Percentiles rank a stretch among this genome's conserved stretches.
Conservation (phyloP, 1,139 yeast genomes). For the Kluyveromyces sp. region DNA sequence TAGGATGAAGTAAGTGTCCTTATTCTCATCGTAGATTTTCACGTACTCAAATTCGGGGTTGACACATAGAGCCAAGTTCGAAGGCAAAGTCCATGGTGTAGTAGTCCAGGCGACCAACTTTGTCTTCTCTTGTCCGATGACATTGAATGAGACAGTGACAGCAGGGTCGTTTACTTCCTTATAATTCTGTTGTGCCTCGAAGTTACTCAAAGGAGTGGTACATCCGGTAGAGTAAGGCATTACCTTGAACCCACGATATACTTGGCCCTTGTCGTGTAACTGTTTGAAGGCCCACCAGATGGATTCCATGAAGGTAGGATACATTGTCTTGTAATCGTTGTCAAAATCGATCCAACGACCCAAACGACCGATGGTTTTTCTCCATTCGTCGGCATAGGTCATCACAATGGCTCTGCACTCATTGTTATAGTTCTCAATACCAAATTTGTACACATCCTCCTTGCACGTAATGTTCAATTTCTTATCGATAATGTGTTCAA, state of each 20-base stretch:
- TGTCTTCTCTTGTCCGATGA: conserved; percentile 72
- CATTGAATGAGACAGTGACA: conserved; percentile 83
- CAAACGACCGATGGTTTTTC: conserved; percentile 80
- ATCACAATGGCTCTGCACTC: conserved; percentile 96
- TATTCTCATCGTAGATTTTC: conserved; percentile 84
- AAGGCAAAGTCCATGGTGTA: conserved; percentile 98
- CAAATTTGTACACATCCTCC: conserved; percentile 89
- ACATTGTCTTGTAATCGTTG: conserved; percentile 93
- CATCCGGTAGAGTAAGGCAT: conserved; percentile 99
- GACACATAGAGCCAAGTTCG: conserved; percentile 86
- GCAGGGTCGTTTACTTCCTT: conserved; percentile 98
- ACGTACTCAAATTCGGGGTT: conserved; percentile 87
- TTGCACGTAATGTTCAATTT: conserved; percentile 87
- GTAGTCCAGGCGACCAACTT: conserved; percentile 96
- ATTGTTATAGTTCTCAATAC: conserved; percentile 85
- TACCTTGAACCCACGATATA: conserved; percentile 90
- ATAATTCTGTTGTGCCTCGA: conserved; percentile 97
- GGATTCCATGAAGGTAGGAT: conserved; percentile 94
- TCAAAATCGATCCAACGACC: conserved; percentile 99
- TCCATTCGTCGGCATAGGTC: conserved; percentile 96
- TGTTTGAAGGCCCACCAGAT: conserved; percentile 98
- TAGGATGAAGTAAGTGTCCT: conserved; percentile 71
- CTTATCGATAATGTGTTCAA: conserved; percentile 98
- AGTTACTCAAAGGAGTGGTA: conserved; percentile 93
- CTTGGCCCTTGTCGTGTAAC: conserved; percentile 74